Evolutionary conservation across 225 moss, liverwort and hornwort species (phyloP), one percentile per base, ranked within the genome.

Genomic region (Pseudisothecium myosuroides): DNA sequence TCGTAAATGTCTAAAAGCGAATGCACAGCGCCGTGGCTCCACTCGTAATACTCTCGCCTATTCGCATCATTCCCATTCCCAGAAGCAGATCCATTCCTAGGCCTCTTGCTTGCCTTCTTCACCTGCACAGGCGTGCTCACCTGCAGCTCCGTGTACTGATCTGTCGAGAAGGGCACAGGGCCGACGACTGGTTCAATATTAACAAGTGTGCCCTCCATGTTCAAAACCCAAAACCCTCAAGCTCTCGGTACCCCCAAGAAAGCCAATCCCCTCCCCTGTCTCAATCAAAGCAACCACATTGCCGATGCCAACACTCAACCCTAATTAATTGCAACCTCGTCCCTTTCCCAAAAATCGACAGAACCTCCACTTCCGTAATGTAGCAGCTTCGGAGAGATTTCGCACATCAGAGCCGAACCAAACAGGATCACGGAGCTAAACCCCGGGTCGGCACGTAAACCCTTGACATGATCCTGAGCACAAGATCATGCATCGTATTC

Each of bases 1-100:
- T 98, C 97, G 62, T 97, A 98, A 76, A 98, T 93, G 67, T 98
- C 96, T 62, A 98, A 92, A 65, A 98, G 93, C 41, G 94, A 95
- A 95, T 98, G 95, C 54, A 98, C 97, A 54, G 97, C 98, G 39
- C 93, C 94, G 90, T 98, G 96, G 85, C 95, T 98, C 98, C 97
- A 98, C 84, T 97, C 98, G 37, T 93, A 94, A 52, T 94, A 93
- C 84, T 94, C 93, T 78, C 94, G 89, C 88, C 92, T 87, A 55
- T 88, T 90, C 50, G 80, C 76, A 88, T 93, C 94, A 52, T 83
- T 89, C 65, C 83, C 83, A 49, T 88, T 89, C 24, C 82, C 82
- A 65, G 67, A 55, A 32, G 58, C 79, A 36, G 88, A 76, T 67
- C 91, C 93, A 73, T 91, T 93, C 72, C 92, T 84, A 6, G 84